Evolutionary conservation across 2,329 filamentous ascomycete genomes (phyloP).

Genomic region (Microsporum ferrugineum): DNA sequence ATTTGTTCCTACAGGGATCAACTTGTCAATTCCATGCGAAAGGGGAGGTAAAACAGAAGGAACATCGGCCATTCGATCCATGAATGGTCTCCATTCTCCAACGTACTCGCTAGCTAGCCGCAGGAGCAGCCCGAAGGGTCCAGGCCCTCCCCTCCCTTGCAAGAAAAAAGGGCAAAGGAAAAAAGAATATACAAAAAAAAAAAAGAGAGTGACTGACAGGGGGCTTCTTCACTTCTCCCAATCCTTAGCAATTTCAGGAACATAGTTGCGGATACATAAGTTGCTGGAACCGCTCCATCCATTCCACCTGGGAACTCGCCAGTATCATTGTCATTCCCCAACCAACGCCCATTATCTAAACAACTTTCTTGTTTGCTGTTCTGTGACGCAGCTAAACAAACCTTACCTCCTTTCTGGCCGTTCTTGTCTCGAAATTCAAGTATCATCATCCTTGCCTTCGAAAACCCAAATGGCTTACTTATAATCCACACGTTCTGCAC

Average conservation of each 20-base stretch:
- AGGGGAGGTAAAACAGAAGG: background rate
- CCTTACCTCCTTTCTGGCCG: background rate
- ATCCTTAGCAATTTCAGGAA: background rate
- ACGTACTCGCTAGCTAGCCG: background rate
- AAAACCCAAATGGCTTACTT: constrained; percentile 3
- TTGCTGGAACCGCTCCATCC: constrained; percentile 3
- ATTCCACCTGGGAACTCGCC: background rate
- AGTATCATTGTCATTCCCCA: background rate
- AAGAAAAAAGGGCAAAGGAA: background rate
- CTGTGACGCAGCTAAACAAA: background rate
- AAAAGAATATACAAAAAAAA: background rate
- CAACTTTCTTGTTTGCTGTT: background rate
- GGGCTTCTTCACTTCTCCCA: background rate
- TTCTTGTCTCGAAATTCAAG: constrained; percentile 1
- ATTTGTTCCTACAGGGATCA: background rate
- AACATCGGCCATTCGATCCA: background rate
- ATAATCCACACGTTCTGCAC: constrained; percentile 2
- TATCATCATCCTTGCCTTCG: constrained; percentile 3
- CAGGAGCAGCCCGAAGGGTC: background rate
- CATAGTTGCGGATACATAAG: constrained; percentile 1
- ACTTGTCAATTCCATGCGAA: background rate
- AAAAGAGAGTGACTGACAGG: background rate
- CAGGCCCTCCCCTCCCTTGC: constrained; percentile 1
- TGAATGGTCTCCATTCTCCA: constrained; percentile 1
- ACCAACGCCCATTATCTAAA: background rate